Conservation (phyloP, 306 rosid genomes). For the Glycine soja region DNA sequence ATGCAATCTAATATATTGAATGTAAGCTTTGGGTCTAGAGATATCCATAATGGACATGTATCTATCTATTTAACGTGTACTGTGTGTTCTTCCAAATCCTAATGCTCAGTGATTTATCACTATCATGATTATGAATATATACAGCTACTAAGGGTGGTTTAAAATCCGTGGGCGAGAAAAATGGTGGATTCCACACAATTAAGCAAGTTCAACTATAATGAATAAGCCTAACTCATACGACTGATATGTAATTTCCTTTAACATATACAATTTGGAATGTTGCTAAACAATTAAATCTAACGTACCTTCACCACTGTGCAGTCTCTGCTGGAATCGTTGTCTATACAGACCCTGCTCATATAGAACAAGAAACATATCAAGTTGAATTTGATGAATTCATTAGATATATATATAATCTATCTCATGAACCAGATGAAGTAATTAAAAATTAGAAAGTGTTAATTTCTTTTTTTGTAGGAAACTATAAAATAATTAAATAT, state of each 20-base stretch:
- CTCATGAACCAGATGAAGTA: neutral
- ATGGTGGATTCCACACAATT: neutral
- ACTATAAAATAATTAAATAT: neutral
- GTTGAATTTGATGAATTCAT: neutral
- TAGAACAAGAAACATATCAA: conserved; percentile 1
- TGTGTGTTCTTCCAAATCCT: neutral
- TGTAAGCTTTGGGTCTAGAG: neutral
- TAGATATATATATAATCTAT: neutral
- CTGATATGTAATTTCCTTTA: neutral
- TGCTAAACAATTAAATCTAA: conserved; percentile 27
- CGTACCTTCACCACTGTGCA: conserved; percentile 70
- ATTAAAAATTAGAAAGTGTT: neutral
- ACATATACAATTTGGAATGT: neutral
- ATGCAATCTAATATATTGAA: neutral
- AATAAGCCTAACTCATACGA: neutral
- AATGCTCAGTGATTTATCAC: neutral
- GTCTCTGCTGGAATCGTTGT: conserved; percentile 65
- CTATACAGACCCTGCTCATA: conserved; percentile 66
- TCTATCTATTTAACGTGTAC: neutral
- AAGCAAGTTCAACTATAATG: neutral
- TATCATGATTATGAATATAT: neutral
- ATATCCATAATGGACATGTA: neutral
- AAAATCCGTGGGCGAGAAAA: neutral
- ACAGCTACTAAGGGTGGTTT: neutral
- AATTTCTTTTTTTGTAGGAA: neutral